phyloP scores from a whole-genome alignment of 1,284 basidiomycete species.

The Leccinum griseonigrum region DNA sequence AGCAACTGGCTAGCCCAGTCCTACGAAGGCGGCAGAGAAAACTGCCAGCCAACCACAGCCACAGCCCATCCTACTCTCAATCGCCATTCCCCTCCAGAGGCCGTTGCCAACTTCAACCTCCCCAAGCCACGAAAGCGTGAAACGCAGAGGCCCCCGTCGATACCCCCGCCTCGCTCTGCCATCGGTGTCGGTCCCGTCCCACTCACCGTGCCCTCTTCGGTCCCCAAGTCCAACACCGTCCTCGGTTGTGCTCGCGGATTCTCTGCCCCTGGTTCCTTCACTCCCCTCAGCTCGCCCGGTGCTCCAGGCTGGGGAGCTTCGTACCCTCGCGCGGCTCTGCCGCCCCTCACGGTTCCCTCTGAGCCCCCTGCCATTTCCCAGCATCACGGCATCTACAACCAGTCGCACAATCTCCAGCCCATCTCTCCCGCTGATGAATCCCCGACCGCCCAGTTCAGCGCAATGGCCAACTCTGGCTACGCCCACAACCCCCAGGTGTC shows the following conservation, averaged over 20 bases:
- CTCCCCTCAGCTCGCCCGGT: constrained; percentile 57
- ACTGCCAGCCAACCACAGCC: no score
- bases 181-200: constrained; percentile 63
- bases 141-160: constrained; percentile 53
- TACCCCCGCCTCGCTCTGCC: constrained; percentile 71
- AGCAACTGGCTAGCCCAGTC: no score
- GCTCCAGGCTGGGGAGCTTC: constrained; percentile 54
- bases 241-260: constrained; percentile 69
- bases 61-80: constrained; percentile 85
- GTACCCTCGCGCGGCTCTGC: constrained; percentile 64
- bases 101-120: constrained; percentile 86
- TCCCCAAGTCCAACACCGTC: constrained; percentile 39
- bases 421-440: constrained; percentile 67
- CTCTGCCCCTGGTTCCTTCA: constrained; percentile 75
- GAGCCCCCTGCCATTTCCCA: constrained; percentile 60
- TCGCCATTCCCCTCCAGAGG: constrained; percentile 80
- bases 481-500: constrained; percentile 41
- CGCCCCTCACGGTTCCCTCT: constrained; percentile 78
- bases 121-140: constrained; percentile 81
- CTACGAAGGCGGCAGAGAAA: no score
- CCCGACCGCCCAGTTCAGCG: constrained; percentile 55
- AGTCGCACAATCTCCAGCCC: constrained; percentile 60
- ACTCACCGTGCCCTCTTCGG: constrained; percentile 50
- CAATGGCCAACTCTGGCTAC: constrained; percentile 41
- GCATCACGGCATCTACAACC: constrained; percentile 50